phyloP scores from a whole-genome alignment of 2,329 filamentous ascomycete genomes.

The Pseudofabraea citricarpa region DNA sequence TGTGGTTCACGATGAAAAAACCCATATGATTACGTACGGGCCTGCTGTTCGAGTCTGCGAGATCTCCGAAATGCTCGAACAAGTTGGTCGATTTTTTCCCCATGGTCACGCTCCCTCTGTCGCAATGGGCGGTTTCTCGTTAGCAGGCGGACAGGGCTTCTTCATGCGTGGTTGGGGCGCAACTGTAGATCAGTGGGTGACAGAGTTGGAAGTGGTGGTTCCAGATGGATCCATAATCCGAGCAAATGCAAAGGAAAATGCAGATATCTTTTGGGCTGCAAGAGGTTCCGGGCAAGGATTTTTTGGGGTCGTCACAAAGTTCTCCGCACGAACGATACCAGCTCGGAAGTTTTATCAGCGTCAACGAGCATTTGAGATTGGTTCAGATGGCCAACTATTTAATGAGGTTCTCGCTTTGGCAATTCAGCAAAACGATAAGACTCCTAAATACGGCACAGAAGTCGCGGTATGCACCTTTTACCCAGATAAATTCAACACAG shows the following conservation, averaged over 20 bases:
- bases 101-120: conserved; percentile 23
- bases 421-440: conserved; percentile 3
- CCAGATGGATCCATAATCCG: conserved; percentile 24
- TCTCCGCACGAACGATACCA: conserved; percentile 15
- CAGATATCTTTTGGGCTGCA: conserved; percentile 33
- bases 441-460: conserved; percentile 7
- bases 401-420: conserved; percentile 7
- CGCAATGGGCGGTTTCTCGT: conserved; percentile 20
- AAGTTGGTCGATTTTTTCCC: conserved; percentile 18
- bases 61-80: conserved; percentile 4
- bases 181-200: conserved; percentile 20
- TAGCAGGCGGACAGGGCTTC: conserved; percentile 26
- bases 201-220: conserved; percentile 26
- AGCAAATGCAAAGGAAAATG: conserved; percentile 21
- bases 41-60: conserved; percentile 15
- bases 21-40: conserved; percentile 12
- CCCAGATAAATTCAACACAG: conserved; percentile 1
- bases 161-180: conserved; percentile 26
- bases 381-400: too few species aligned
- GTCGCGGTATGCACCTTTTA: conserved; percentile 4
- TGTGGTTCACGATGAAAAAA: conserved; percentile 12
- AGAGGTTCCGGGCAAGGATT: conserved; percentile 28
- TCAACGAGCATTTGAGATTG: too few species aligned
- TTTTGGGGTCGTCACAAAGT: conserved; percentile 17
- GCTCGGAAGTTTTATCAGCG: too few species aligned